Evolutionary conservation across 768 basidiomycete species (phyloP).

Genomic region (Pleurotus djamor): DNA sequence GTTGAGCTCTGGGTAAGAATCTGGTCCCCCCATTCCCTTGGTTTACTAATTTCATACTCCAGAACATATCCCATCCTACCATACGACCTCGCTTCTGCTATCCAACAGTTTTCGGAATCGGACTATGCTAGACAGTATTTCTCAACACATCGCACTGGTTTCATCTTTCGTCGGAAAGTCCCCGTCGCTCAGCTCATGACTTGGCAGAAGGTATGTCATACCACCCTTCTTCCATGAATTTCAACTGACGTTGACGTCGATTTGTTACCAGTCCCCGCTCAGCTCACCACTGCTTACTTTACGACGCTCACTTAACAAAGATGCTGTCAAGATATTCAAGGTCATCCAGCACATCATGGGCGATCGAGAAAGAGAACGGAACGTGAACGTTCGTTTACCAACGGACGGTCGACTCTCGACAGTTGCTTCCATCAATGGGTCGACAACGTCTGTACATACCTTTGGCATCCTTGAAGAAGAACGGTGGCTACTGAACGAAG

Average conservation of each 20-base stretch:
- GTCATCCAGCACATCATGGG: conserved; percentile 93
- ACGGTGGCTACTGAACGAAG: conserved; percentile 81
- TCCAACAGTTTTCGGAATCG: conserved; percentile 82
- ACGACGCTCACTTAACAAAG: conserved; percentile 62
- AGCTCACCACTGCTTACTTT: conserved; percentile 73
- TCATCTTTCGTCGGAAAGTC: conserved; percentile 79
- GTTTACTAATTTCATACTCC: conserved; percentile 11
- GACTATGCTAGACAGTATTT: conserved; percentile 89
- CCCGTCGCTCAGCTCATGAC: conserved; percentile 87
- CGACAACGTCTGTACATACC: conserved; percentile 41
- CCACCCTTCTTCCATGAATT: background rate
- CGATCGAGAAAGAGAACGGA: conserved; percentile 75
- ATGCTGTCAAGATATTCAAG: conserved; percentile 85
- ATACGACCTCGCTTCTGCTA: conserved; percentile 77
- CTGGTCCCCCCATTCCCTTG: background rate
- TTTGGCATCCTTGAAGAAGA: conserved; percentile 74
- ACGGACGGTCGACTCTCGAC: conserved; percentile 43
- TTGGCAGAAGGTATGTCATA: conserved; percentile 72
- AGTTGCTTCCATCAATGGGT: conserved; percentile 39
- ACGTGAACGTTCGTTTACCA: conserved; percentile 46
- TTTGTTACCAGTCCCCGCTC: conserved; percentile 49
- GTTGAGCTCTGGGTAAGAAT: conserved; percentile 63
- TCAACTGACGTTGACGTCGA: background rate
- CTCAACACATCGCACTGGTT: conserved; percentile 85
- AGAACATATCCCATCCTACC: conserved; percentile 81